Evolutionary conservation across 495 filamentous ascomycete genomes (phyloP).

Genomic region (Chlorociboria aeruginascens): DNA sequence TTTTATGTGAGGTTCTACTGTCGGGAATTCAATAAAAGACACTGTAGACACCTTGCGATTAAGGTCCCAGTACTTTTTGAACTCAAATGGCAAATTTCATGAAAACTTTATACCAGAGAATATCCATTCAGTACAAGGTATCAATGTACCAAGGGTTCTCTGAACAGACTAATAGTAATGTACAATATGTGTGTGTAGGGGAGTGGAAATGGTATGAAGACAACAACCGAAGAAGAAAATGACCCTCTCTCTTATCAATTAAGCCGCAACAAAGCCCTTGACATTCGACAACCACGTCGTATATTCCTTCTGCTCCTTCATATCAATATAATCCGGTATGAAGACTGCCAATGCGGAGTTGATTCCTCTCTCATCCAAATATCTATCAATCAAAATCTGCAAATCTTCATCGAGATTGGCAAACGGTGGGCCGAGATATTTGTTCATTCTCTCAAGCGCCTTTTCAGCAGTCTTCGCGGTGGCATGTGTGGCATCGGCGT

Average conservation of each 20-base stretch:
- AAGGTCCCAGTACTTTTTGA: no score
- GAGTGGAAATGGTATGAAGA: slow-evolving; percentile 19
- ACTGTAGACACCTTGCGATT: no score
- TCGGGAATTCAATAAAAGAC: no score
- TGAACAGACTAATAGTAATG: slow-evolving; percentile 8
- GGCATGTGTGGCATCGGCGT: slow-evolving; percentile 59
- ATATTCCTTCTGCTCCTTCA: slow-evolving; percentile 99
- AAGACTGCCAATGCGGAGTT: slow-evolving; percentile 79
- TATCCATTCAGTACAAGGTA: no score
- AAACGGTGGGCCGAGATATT: slow-evolving; percentile 90
- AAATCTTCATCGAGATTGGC: slow-evolving; percentile 92
- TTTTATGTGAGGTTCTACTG: no score
- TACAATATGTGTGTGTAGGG: slow-evolving; percentile 7
- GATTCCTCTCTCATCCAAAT: slow-evolving; percentile 88
- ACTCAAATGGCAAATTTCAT: no score
- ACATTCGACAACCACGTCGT: slow-evolving; percentile 76
- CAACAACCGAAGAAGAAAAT: slow-evolving; percentile 10
- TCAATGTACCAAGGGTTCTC: no score
- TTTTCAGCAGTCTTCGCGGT: slow-evolving; percentile 33
- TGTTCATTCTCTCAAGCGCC: slow-evolving; percentile 44
- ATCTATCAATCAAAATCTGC: slow-evolving; percentile 81
- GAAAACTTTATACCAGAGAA: no score
- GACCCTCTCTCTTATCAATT: slow-evolving; percentile 21
- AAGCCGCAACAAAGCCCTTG: slow-evolving; percentile 65
- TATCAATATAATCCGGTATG: slow-evolving; percentile 91